Percentiles rank a stretch among this genome's conserved stretches.
Evolutionary conservation across 1,139 yeast species (phyloP).

Genomic region (Schwanniomyces etchellsii): DNA sequence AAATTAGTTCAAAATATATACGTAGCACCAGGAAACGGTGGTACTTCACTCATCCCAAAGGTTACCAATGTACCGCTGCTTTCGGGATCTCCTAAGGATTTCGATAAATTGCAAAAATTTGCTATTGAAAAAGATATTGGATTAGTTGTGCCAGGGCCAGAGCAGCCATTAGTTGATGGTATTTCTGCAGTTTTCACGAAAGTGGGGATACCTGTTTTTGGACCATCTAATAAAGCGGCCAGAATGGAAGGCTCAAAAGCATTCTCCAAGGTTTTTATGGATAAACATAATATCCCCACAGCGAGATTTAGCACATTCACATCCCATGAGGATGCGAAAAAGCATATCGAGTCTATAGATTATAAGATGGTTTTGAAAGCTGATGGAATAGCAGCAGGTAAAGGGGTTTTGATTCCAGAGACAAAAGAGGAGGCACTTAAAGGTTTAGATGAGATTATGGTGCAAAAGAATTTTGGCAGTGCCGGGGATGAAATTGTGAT

Average conservation of each 20-base stretch:
- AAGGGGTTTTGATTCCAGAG: constrained; percentile 92
- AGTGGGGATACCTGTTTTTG: constrained; percentile 93
- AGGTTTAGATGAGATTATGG: constrained; percentile 87
- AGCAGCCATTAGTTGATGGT: constrained; percentile 96
- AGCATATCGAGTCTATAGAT: constrained; percentile 59
- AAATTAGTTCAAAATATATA: constrained; percentile 63
- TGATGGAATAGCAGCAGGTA: constrained; percentile 97
- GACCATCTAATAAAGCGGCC: constrained; percentile 89
- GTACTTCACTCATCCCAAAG: constrained; percentile 59
- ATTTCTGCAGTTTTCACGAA: constrained; percentile 61
- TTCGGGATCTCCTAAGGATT: constrained; percentile 54
- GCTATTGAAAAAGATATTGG: constrained; percentile 63
- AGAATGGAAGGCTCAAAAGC: constrained; percentile 96
- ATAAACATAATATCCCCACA: constrained; percentile 85
- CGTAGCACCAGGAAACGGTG: constrained; percentile 98
- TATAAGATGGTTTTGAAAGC: constrained; percentile 92
- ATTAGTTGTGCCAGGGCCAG: constrained; percentile 97
- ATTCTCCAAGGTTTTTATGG: constrained; percentile 92
- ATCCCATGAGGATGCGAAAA: constrained; percentile 65
- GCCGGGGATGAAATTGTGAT: constrained; percentile 97
- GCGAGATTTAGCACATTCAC: constrained; percentile 84
- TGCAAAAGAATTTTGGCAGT: constrained; percentile 77
- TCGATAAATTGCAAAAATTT: constrained; percentile 54
- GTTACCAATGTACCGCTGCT: constrained; percentile 68
- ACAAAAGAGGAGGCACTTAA: constrained; percentile 77